Evolutionary conservation across 306 rosid genomes (phyloP).

Genomic region (Fragaria nilgerrensis): DNA sequence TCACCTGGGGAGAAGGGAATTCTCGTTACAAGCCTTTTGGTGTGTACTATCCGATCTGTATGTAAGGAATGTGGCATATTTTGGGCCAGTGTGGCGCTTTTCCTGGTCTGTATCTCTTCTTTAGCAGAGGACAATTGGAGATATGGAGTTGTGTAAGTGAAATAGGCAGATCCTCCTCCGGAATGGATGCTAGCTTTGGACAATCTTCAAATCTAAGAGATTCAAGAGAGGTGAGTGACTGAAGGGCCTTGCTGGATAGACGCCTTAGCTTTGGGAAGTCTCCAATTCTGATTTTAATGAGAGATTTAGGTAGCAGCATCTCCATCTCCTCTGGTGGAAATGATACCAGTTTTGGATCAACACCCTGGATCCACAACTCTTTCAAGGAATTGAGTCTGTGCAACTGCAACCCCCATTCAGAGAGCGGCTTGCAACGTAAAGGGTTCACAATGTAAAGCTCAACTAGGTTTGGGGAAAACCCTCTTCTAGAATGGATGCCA

Average conservation of each 20-base stretch:
- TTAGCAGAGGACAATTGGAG: conserved; percentile 17
- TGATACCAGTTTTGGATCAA: neutral
- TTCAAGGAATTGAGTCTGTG: conserved; percentile 7
- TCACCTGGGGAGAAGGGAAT: neutral
- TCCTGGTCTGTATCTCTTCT: conserved; percentile 10
- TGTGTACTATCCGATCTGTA: conserved; percentile 6
- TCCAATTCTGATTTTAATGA: neutral
- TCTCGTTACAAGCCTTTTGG: neutral
- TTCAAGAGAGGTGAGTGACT: conserved; percentile 25
- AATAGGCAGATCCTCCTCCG: conserved; percentile 19
- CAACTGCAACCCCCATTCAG: conserved; percentile 16
- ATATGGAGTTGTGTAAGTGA: conserved; percentile 4
- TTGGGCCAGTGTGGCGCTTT: conserved; percentile 23
- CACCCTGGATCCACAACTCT: neutral
- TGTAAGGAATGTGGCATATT: conserved; percentile 26
- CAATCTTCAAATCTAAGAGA: neutral
- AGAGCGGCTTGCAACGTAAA: neutral
- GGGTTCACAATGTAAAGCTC: neutral
- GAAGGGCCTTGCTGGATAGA: conserved; percentile 8
- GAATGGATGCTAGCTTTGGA: conserved; percentile 13
- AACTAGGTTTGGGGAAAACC: neutral
- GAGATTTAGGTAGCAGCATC: conserved; percentile 3
- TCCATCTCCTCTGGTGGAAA: conserved; percentile 4
- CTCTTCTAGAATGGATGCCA: conserved; percentile 7
- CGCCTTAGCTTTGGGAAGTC: neutral